Evolutionary conservation across 2,329 filamentous ascomycete species (phyloP).

Genomic region (Talaromyces pinophilus): DNA sequence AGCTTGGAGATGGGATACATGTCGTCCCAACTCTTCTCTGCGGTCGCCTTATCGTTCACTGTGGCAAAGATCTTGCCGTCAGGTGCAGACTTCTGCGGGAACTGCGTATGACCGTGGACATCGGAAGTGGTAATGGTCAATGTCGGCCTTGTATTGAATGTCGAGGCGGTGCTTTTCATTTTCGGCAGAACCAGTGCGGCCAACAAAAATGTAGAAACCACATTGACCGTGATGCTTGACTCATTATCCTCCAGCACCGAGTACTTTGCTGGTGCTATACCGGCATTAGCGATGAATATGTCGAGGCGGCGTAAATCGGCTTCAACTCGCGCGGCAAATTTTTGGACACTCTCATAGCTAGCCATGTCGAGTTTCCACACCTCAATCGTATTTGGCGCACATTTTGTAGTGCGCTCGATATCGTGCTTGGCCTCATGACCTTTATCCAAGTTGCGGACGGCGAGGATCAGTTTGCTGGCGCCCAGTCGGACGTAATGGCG

Average conservation of each 20-base stretch:
- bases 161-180: background rate
- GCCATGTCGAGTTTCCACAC: constrained; percentile 12
- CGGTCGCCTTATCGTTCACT: too few relatives aligned
- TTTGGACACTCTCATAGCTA: background rate
- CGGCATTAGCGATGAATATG: constrained; percentile 29
- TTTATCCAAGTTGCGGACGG: constrained; percentile 39
- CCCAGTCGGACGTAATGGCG: constrained; percentile 43
- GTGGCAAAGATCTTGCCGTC: too few relatives aligned
- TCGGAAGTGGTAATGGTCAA: background rate
- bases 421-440: constrained; percentile 6
- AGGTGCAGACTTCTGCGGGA: too few relatives aligned
- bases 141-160: background rate
- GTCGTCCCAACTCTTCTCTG: too few relatives aligned
- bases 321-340: constrained; percentile 27
- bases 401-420: background rate
- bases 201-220: background rate
- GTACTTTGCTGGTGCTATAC: background rate
- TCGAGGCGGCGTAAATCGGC: constrained; percentile 25
- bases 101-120: too few relatives aligned
- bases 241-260: background rate
- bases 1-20: too few relatives aligned
- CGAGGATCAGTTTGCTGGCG: constrained; percentile 50
- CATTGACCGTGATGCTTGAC: background rate
- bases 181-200: background rate
- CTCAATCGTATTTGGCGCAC: background rate